Base-by-base conservation (phyloP, 129 eudicot species). In the Cynara cardunculus region DNA sequence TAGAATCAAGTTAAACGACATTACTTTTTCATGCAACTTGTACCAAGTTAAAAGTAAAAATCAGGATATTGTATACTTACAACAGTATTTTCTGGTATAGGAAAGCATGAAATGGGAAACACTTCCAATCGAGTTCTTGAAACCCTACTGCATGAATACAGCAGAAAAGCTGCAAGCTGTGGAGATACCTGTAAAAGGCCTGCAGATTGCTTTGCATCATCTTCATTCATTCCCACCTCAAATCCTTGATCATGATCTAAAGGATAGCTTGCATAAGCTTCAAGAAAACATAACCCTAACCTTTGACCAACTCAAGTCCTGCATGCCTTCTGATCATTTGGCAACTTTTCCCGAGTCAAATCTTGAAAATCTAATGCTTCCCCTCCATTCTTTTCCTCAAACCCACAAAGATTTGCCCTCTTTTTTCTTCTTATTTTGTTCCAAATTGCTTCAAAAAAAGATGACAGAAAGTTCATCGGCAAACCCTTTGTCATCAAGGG, bases 61-160 rank as follows among this genome's bases (percentile, higher is more conserved):
- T 46, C 53, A 68, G 31, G 3, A 44, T n/a, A 41, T 44, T n/a
- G 3, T 76, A 24, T 53, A 3, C 76, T 82, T 53, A 76, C 64
- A 56, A 70, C 5, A 16, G 9, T 49, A 49, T 24, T 71, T 13
- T 16, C 46, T 13, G 37, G 4, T 82, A 27, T 87, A 95, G 97
- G 97, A 90, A 85, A 87, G 94, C 87, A 86, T 92, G 95, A 85
- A 80, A 14, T 95, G 97, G 97, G 99, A 95, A 87, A 90, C 85
- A 78, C 73, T 79, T 80, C 89, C 85, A 62, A 27, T 87, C 30
- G 86, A 85, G 39, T 83, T 86, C 83, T 75, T 89, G 25, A 84
- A 84, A 80, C 87, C 95, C 7, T 66, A 87, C 65, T 87, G 87
- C 83, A 25, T 30, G 75, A 89, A 89, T 39, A 94, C 90, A 72